Percentiles rank a stretch among this genome's conserved stretches.
phyloP scores from a whole-genome alignment of 2,329 filamentous ascomycete species.

The Thermoascus crustaceus region DNA sequence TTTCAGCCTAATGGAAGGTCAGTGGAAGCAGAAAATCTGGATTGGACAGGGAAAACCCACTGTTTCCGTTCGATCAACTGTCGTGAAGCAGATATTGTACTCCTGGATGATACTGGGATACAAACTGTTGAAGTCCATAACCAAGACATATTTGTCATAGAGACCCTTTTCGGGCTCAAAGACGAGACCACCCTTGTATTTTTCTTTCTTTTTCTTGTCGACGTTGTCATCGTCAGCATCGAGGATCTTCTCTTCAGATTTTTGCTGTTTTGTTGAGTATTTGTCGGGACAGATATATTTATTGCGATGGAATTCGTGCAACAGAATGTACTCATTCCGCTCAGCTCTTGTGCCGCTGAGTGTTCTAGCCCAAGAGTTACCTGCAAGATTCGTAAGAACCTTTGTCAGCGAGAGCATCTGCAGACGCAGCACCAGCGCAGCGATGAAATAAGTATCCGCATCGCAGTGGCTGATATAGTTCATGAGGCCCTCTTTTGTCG shows the following conservation, averaged over 20 bases:
- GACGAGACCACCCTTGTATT: constrained; percentile 96
- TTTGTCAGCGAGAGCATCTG: constrained; percentile 93
- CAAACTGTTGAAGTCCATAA: constrained; percentile 99
- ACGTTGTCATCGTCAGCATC: constrained; percentile 55
- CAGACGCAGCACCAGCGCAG: constrained; percentile 76
- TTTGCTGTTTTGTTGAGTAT: constrained; percentile 67
- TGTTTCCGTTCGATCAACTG: constrained; percentile 68
- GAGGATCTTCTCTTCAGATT: constrained; percentile 60
- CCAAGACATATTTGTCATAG: constrained; percentile 95
- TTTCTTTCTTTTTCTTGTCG: constrained; percentile 94
- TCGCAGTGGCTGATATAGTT: constrained; percentile 93
- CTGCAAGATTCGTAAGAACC: constrained; percentile 89
- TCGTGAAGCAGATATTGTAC: constrained; percentile 99
- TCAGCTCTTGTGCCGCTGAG: constrained; percentile 92
- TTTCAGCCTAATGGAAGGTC: constrained; percentile 34
- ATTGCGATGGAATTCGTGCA: constrained; percentile 92
- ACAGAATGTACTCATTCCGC: constrained; percentile 96
- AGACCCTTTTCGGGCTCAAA: constrained; percentile 96
- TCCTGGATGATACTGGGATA: constrained; percentile 99
- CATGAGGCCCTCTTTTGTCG: constrained; percentile 74
- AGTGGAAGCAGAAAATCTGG: constrained; percentile 1
- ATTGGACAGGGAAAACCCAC: constrained; percentile 42
- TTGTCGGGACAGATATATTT: constrained; percentile 99
- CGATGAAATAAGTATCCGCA: constrained; percentile 91
- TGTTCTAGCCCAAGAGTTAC: constrained; percentile 96